These are phyloP conservation scores for Populus tomentosa DNA, from an alignment of 441 rosid species.

Conservation along the genomic window DNA sequence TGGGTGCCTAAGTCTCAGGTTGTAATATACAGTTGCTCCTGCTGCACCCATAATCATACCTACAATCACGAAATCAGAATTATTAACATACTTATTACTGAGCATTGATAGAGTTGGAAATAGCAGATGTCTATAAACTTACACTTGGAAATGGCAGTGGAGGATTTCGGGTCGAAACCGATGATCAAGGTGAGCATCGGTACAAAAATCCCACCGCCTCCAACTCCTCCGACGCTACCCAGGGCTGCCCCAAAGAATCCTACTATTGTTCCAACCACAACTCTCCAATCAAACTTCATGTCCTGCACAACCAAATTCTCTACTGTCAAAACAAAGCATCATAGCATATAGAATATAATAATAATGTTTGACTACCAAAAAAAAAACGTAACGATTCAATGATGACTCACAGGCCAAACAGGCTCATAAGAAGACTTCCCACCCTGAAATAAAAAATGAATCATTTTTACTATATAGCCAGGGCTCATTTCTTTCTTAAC, in stretches of 20 bases:
- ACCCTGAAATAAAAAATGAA: constrained; percentile 49
- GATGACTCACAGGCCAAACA: constrained; percentile 61
- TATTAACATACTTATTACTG: background rate
- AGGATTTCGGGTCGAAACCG: constrained; percentile 63
- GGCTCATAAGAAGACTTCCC: constrained; percentile 55
- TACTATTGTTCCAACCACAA: constrained; percentile 45
- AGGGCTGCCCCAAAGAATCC: constrained; percentile 69
- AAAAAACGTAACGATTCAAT: background rate
- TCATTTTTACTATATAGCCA: constrained; percentile 24
- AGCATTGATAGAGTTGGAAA: background rate
- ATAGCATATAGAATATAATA: background rate
- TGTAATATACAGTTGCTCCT: constrained; percentile 51
- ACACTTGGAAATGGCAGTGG: constrained; percentile 69
- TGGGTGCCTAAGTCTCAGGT: constrained; percentile 53
- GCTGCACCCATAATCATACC: constrained; percentile 74
- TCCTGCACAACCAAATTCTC: constrained; percentile 27
- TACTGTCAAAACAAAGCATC: background rate
- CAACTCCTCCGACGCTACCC: constrained; percentile 76
- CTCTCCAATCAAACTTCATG: constrained; percentile 47
- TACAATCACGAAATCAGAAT: constrained; percentile 4
- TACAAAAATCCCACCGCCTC: constrained; percentile 73
- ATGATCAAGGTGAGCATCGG: constrained; percentile 60
- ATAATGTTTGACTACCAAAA: background rate
- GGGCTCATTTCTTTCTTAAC: constrained; percentile 9
- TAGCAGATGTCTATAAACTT: constrained; percentile 2